phyloP scores from a whole-genome alignment of 2,329 filamentous ascomycete genomes.

The Ceratocystiopsis minuta region DNA sequence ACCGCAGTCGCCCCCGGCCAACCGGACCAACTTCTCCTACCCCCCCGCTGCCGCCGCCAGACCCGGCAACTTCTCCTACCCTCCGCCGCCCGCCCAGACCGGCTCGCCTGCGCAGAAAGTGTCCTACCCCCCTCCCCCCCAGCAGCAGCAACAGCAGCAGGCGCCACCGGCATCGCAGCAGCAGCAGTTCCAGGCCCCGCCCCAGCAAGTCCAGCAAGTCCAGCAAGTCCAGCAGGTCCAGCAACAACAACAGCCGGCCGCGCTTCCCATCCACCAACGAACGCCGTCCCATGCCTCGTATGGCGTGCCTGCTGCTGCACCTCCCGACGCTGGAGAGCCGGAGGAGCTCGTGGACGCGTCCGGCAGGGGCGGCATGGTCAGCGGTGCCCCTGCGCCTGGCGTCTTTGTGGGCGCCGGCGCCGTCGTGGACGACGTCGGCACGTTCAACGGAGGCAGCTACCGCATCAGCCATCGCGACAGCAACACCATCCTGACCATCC shows the following conservation, averaged over 20 bases:
- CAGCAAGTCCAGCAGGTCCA: constrained; percentile 14
- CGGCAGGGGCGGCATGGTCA: constrained; percentile 17
- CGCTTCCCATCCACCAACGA: constrained; percentile 20
- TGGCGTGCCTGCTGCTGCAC: neutral
- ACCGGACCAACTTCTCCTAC: constrained; percentile 20
- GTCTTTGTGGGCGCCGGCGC: constrained; percentile 48
- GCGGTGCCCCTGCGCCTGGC: constrained; percentile 23
- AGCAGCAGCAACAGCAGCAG: constrained; percentile 12
- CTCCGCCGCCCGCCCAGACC: constrained; percentile 16
- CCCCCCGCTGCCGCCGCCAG: constrained; percentile 8
- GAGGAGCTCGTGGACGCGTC: constrained; percentile 13
- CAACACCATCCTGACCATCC: constrained; percentile 77
- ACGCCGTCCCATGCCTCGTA: constrained; percentile 14
- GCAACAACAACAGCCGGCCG: constrained; percentile 11
- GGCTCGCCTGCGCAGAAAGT: constrained; percentile 15
- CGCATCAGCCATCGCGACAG: constrained; percentile 81
- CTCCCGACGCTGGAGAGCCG: constrained; percentile 6
- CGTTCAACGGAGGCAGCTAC: constrained; percentile 91
- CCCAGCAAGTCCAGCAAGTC: constrained; percentile 14
- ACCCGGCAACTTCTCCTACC: constrained; percentile 15
- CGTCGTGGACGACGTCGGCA: constrained; percentile 71
- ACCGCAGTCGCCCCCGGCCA: constrained; percentile 19
- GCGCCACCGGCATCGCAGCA: constrained; percentile 12
- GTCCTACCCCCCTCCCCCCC: constrained; percentile 17
- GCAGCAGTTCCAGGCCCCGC: constrained; percentile 12